Percentiles rank a stretch among this genome's conserved stretches.
Evolutionary conservation across 164 flowering plant genomes (phyloP).

Genomic region (grape (Vitis vinifera)): ASM3070453v1 NC_081810.1:20840501-20841000

Average conservation of each 20-base stretch:
- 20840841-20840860: too few species aligned
- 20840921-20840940: too few species aligned
- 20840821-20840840: too few species aligned
- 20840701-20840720: constrained; percentile 94
- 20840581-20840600: neutral
- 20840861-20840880: too few species aligned
- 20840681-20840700: constrained; percentile 68
- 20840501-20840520: neutral
- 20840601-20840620: constrained; percentile 42
- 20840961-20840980: too few species aligned
- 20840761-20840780: neutral
- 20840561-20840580: neutral
- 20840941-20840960: too few species aligned
- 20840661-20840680: constrained; percentile 65
- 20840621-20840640: constrained; percentile 40
- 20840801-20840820: too few species aligned
- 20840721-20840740: constrained; percentile 7
- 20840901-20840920: too few species aligned
- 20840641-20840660: constrained; percentile 71
- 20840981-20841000: too few species aligned
- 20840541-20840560: neutral
- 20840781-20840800: too few species aligned
- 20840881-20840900: too few species aligned
- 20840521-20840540: neutral
- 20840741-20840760: neutral